Evolutionary conservation across 1,139 yeast species (phyloP).

Genomic region (Debaryomyces subglobosus): DNA sequence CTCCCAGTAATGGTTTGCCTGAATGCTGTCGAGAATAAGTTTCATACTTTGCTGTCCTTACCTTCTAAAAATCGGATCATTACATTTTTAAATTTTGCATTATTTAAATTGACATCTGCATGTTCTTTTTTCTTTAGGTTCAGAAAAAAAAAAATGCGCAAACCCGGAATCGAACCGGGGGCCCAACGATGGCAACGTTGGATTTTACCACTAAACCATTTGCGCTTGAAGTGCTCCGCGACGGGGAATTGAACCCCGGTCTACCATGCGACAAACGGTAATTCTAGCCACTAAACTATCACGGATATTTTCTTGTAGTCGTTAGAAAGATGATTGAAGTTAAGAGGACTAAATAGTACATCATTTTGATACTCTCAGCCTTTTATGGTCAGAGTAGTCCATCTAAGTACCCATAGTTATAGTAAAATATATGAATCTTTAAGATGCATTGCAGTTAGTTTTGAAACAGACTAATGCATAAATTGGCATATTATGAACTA

Average conservation of each 20-base stretch:
- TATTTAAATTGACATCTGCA: too few species aligned
- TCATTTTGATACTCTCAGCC: background rate
- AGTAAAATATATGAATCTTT: background rate
- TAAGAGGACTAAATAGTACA: background rate
- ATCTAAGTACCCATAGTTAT: background rate
- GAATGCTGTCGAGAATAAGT: background rate
- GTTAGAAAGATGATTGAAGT: too few species aligned
- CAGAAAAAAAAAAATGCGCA: constrained; percentile 12
- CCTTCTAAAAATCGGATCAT: background rate
- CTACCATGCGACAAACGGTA: constrained; percentile 62
- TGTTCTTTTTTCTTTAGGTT: too few species aligned
- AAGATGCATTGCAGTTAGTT: background rate
- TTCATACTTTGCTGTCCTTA: background rate
- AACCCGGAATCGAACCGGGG: too few species aligned
- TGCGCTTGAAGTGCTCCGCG: constrained; percentile 49
- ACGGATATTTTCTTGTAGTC: constrained; percentile 26
- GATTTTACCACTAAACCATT: constrained; percentile 17
- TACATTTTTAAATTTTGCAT: too few species aligned
- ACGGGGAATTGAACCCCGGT: constrained; percentile 76
- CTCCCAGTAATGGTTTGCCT: constrained; percentile 25
- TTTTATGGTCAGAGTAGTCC: background rate
- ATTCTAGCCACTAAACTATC: constrained; percentile 55
- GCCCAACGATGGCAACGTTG: too few species aligned
- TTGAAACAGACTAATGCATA: background rate
- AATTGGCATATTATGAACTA: background rate